phyloP scores from a whole-genome alignment of 352 stramenopile genomes.

The Plasmopara muralis region DNA sequence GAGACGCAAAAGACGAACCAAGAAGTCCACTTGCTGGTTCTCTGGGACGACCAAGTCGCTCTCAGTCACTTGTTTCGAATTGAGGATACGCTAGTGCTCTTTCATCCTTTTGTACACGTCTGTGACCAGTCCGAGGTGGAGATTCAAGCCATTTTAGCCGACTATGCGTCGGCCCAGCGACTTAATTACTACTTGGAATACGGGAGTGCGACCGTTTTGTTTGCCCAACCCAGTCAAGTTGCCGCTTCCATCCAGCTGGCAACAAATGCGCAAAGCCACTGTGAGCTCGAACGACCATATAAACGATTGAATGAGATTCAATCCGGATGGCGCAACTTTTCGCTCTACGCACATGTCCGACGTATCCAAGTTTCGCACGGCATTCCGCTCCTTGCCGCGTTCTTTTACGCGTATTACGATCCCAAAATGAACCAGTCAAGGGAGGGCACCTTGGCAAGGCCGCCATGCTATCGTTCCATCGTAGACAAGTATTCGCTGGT shows the following conservation, averaged over 20 bases:
- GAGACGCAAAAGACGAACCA: too few relatives aligned
- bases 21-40: slow-evolving; percentile 45
- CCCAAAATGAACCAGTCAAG: slow-evolving; percentile 37
- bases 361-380: slow-evolving; percentile 53
- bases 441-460: background rate
- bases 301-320: slow-evolving; percentile 23
- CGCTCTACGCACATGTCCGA: slow-evolving; percentile 44
- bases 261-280: slow-evolving; percentile 5
- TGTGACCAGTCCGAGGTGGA: slow-evolving; percentile 36
- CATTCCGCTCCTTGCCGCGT: slow-evolving; percentile 55
- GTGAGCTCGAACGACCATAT: slow-evolving; percentile 18
- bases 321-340: slow-evolving; percentile 39
- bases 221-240: slow-evolving; percentile 17
- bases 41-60: slow-evolving; percentile 66
- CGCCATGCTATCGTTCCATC: slow-evolving; percentile 36
- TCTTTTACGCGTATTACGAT: slow-evolving; percentile 65
- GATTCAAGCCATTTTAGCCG: slow-evolving; percentile 46
- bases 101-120: slow-evolving; percentile 59
- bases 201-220: slow-evolving; percentile 49
- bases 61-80: slow-evolving; percentile 56
- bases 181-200: slow-evolving; percentile 61
- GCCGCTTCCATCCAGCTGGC: background rate
- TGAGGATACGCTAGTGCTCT: slow-evolving; percentile 46
- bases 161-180: slow-evolving; percentile 47
- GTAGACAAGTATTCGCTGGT: slow-evolving; percentile 64